Evolutionary conservation across 2,329 filamentous ascomycete genomes (phyloP), one percentile per base, ranked within the genome.

Genomic region (Exophiala sp.): DNA sequence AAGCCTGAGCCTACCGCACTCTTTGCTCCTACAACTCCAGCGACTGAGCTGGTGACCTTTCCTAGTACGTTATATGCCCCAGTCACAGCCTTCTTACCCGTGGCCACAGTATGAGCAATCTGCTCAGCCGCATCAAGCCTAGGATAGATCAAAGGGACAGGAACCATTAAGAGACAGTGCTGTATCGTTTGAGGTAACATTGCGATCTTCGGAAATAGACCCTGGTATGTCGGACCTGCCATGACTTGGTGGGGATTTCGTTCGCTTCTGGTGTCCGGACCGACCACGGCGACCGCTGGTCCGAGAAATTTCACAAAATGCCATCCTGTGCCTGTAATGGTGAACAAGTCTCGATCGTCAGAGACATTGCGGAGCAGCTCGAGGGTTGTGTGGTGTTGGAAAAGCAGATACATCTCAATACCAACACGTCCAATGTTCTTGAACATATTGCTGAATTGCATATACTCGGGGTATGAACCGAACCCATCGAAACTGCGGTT

Each of bases 261-360:
- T 72, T 99, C 94, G 4, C 91, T 96, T 48, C 94, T 85, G 63
- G 91, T 92, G 70, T 99, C 94, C 2, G 89, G 87, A 0, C 92
- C 94, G 47, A 96, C 86, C 0, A 95, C 87, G 0, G 90, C 91
- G 10, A 99, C 86, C 3, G 89, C 89, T 0, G 94, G 94, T 0
- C 94, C 94, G 5, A 99, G 82, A 65, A 88, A 96, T 72, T 99
- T 99, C 72, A 99, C 84, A 70, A 97, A 99, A 71, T 99, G 94
- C 94, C 94, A 99, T 6, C 94, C 94, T 16, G 88, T 88, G n/a
- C 94, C 92, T 0, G 94, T 97, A 51, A 99, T 87, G 1, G 92
- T 97, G 73, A 99, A 99, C 5, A 99, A 82, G 65, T 99, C 94
- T 44, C 85, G 80, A 66, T 99, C 94, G 43, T 89, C 88, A 65